A percentile compares a stretch with the other conserved stretches of the same genome.
Evolutionary conservation across 1,139 yeast species (phyloP).

Genomic region (Taphrina sp.): DNA sequence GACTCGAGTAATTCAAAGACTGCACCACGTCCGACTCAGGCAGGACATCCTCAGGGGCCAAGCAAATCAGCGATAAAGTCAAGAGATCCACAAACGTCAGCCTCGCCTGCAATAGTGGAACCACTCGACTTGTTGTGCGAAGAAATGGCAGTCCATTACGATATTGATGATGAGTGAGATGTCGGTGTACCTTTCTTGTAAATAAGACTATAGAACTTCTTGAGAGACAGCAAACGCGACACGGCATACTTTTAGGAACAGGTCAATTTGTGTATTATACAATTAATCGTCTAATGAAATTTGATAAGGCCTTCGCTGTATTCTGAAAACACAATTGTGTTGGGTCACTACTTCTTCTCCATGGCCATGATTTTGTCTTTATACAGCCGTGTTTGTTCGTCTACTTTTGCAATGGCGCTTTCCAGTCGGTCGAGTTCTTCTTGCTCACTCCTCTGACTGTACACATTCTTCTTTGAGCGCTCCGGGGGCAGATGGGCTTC

Average conservation of each 20-base stretch:
- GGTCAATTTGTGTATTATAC: too few species aligned
- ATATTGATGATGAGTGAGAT: neutral
- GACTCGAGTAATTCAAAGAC: too few species aligned
- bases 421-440: constrained; percentile 77
- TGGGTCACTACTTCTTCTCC: constrained; percentile 19
- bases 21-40: neutral
- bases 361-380: constrained; percentile 24
- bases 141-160: neutral
- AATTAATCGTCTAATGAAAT: too few species aligned
- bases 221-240: too few species aligned
- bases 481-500: constrained; percentile 60
- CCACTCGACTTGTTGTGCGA: too few species aligned
- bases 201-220: too few species aligned
- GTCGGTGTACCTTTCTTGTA: too few species aligned
- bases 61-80: too few species aligned
- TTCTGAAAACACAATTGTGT: neutral
- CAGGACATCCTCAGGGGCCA: too few species aligned
- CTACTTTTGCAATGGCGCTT: constrained; percentile 61
- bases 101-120: too few species aligned
- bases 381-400: constrained; percentile 23
- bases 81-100: too few species aligned
- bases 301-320: neutral
- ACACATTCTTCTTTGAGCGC: constrained; percentile 49
- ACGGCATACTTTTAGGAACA: too few species aligned
- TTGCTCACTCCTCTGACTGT: constrained; percentile 60